Evolutionary conservation across 129 eudicot species (phyloP), one percentile per base, ranked within the genome.

Genomic region (Flaveria sonorensis): DNA sequence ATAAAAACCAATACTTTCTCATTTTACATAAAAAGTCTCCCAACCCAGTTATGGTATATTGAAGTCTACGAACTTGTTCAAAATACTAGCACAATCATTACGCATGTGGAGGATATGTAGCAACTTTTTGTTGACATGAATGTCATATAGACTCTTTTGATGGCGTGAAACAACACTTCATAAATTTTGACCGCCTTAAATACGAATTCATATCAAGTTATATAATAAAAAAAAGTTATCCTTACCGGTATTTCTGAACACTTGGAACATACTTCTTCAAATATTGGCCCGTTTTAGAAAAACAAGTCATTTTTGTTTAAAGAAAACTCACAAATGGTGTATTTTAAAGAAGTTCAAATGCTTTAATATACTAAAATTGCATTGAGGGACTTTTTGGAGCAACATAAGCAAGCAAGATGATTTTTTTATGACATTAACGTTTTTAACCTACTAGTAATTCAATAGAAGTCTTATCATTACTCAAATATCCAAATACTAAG

Each of bases 381-480:
- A 6, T 51, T 15, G 57, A 51, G 57, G 57, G 9, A 16, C 19
- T 16, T 51, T 51, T 7, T 15, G 7, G 9, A 2, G 53, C 53
- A 47, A 47, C 3, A 48, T 48, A 48, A 45, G 48, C 9, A 9
- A 45, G 48, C 48, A 45, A 45, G 48, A 7, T 10, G 13, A 10
- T 13, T 48, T 48, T 47, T 48, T 48, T 0, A 48, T 13, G 15
- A 52, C 1, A 52, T 52, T 16, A 15, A 52, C 21, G 18, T 18
- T 18, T 72, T 19, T 43, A 72, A 55, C 66, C 51, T 30, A 40
- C 77, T 21, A 16, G 10, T 46, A 62, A 55, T 18, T 39, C 60
- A 63, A 10, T 46, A 10, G 19, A 75, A 26, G 32, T 75, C 20
- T 62, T 6, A 23, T 62, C 30, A 46, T 43, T n/a, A 45, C 47